Evolutionary conservation across 495 filamentous ascomycete genomes (phyloP).

Genomic region (Neurospora sp.): DNA sequence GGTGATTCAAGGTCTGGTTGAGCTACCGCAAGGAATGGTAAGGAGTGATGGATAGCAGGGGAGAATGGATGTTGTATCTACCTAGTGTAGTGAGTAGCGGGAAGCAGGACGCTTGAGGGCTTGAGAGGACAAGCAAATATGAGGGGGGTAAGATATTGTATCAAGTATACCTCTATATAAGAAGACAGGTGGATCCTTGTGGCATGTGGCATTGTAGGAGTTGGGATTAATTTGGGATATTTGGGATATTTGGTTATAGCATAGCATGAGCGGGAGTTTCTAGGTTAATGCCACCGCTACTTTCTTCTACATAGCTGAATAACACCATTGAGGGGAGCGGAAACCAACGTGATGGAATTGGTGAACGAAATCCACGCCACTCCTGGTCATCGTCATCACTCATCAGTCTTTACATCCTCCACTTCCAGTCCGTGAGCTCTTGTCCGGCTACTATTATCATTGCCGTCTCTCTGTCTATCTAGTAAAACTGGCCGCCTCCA

Average conservation of each 20-base stretch:
- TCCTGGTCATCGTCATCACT: background rate
- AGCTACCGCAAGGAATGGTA: background rate
- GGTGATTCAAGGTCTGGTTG: constrained; percentile 9
- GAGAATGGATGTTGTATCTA: too few species aligned
- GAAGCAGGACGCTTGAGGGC: too few species aligned
- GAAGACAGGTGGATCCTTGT: background rate
- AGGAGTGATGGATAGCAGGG: too few species aligned
- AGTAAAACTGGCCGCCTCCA: background rate
- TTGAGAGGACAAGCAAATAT: too few species aligned
- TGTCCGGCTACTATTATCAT: background rate
- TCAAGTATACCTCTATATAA: too few species aligned
- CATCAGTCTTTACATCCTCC: background rate
- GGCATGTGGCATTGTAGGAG: background rate
- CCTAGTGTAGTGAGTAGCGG: too few species aligned
- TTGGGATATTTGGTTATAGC: background rate
- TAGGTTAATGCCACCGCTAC: background rate
- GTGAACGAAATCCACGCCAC: background rate
- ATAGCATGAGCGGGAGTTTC: background rate
- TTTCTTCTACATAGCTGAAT: background rate
- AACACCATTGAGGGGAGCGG: background rate
- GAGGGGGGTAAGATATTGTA: too few species aligned
- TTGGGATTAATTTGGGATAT: background rate
- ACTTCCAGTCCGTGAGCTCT: background rate
- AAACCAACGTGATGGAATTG: background rate
- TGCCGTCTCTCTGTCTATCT: background rate